These are phyloP conservation scores for Ochetophila trinervis DNA, from an alignment of 306 rosid species.

Conservation along the genomic window DNA sequence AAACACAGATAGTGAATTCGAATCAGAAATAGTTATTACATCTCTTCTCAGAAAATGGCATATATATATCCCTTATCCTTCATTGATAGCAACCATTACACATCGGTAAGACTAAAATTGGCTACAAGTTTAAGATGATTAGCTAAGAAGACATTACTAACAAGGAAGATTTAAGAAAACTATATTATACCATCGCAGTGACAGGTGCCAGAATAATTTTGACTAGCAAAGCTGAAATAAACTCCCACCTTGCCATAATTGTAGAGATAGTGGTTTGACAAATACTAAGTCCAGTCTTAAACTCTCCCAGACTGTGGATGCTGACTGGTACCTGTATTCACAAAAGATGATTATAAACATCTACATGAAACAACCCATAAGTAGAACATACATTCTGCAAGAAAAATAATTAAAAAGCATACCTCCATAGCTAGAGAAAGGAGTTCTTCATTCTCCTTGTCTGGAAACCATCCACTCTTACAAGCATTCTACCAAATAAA, in stretches of 20 bases:
- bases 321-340: constrained; percentile 44
- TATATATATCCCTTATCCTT: neutral
- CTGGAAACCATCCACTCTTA: constrained; percentile 65
- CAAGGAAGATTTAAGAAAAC: neutral
- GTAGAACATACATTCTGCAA: constrained; percentile 8
- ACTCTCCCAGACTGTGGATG: constrained; percentile 44
- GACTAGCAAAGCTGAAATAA: constrained; percentile 12
- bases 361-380: constrained; percentile 6
- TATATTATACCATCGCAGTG: neutral
- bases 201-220: neutral
- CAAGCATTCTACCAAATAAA: constrained; percentile 61
- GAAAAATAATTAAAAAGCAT: constrained; percentile 18
- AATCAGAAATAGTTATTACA: too few species aligned
- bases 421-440: constrained; percentile 60
- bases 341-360: constrained; percentile 25
- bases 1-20: too few species aligned
- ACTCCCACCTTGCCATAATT: constrained; percentile 65
- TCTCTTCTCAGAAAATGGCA: too few species aligned
- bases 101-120: too few species aligned
- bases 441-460: constrained; percentile 60
- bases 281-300: constrained; percentile 32
- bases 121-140: neutral
- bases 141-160: neutral
- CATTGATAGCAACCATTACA: too few species aligned
- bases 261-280: constrained; percentile 32